Evolutionary conservation across 768 basidiomycete genomes (phyloP), one percentile per base, ranked within the genome.

Genomic region (Termitomyces sp.): DNA sequence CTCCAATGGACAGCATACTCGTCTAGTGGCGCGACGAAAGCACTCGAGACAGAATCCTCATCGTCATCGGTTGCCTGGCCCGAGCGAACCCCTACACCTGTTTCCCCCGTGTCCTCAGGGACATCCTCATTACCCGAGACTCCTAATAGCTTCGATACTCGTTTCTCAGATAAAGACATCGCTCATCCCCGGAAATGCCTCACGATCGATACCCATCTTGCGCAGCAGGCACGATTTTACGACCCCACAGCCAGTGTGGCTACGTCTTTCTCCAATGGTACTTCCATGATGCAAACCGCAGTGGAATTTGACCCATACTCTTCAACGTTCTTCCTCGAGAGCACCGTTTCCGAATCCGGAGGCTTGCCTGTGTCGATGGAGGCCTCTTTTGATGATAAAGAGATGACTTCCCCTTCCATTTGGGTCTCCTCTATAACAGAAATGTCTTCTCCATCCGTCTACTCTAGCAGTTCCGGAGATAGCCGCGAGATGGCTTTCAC

Each of bases 261-360:
- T 32, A 72, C 72, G 20, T 79, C 76, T 43, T 75, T 64, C 58
- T 81, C 81, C 14, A 78, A 81, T 37, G 72, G 75, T 18, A 84
- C 85, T 32, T 86, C 86, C 27, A 76, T 78, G 61, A 88, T 90
- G 87, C 87, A 86, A 58, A 90, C 88, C 20, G 88, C 88, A 39
- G 81, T 88, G 48, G 88, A 89, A 69, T 79, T 81, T 55, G 84
- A 81, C 54, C 76, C 79, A 13, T 84, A 82, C 63, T 78, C 80
- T 18, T 83, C 83, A 1, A 79, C 81, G 55, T 84, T 80, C 61
- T 84, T 79, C 63, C 70, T 83, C 54, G 73, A 74, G 54, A 79
- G 77, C 37, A 74, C 79, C 2, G 67, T 73, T 37, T 75, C 76
- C 18, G 59, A 71, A 16, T 74, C 76, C 20, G 73, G 71, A 62